A percentile compares a stretch with the other conserved stretches of the same genome.
Evolutionary conservation across 306 rosid species (phyloP).

Genomic region (Malus domestica): DNA sequence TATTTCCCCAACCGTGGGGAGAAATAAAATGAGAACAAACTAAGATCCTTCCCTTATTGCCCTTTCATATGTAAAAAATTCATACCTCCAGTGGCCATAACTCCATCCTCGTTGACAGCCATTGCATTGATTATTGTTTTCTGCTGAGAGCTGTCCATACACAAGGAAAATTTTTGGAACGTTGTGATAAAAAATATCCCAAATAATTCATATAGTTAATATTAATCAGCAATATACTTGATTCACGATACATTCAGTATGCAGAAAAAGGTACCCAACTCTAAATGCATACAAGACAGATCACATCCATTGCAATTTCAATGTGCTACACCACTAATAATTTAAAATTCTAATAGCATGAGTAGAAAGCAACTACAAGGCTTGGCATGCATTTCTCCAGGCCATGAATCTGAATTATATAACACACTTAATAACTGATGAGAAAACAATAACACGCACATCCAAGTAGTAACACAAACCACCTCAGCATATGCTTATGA

Average conservation of each 20-base stretch:
- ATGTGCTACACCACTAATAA: background rate
- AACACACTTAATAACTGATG: background rate
- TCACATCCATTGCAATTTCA: background rate
- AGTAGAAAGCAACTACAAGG: background rate
- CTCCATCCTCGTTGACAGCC: conserved; percentile 98
- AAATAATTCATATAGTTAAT: background rate
- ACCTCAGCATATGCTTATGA: background rate
- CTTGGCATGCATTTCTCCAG: background rate
- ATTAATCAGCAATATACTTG: background rate
- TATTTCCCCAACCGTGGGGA: background rate
- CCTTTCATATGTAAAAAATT: conserved; percentile 1
- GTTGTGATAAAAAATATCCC: background rate
- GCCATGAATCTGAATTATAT: background rate
- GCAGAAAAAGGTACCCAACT: background rate
- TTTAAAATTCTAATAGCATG: background rate
- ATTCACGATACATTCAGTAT: background rate
- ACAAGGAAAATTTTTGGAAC: conserved; percentile 1
- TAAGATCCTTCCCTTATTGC: background rate
- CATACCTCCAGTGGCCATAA: conserved; percentile 92
- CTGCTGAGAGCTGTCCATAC: conserved; percentile 78
- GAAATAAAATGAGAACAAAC: background rate
- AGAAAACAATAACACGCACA: background rate
- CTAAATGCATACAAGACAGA: background rate
- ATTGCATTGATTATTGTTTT: conserved; percentile 88
- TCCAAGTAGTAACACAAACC: background rate